Evolutionary conservation across 1,284 basidiomycete species (phyloP).

Genomic region (Ganoderma sp.): DNA sequence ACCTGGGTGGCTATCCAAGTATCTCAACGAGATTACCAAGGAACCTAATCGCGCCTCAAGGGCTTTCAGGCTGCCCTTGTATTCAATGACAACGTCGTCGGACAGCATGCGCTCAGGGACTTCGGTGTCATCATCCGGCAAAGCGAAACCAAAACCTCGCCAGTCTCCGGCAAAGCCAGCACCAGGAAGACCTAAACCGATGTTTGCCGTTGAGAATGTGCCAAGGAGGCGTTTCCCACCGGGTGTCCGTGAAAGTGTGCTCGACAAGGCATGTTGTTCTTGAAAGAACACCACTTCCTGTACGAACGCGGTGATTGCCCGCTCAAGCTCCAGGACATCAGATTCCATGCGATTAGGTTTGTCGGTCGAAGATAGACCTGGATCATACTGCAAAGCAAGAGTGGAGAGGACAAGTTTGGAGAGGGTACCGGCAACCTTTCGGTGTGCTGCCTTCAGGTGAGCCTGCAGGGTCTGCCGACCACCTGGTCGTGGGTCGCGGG

Average conservation of each 20-base stretch:
- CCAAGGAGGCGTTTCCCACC: slow-evolving; percentile 64
- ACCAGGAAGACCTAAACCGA: slow-evolving; percentile 77
- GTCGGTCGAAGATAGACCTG: slow-evolving; percentile 57
- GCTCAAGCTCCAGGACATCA: slow-evolving; percentile 80
- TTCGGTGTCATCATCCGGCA: slow-evolving; percentile 54
- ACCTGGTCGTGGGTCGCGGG: slow-evolving; percentile 50
- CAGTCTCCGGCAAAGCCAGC: slow-evolving; percentile 71
- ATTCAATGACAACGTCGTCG: slow-evolving; percentile 58
- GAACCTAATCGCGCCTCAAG: slow-evolving; percentile 47
- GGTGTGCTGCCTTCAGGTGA: slow-evolving; percentile 70
- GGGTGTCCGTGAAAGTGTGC: slow-evolving; percentile 38
- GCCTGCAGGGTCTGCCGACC: slow-evolving; percentile 57
- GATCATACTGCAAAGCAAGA: slow-evolving; percentile 78
- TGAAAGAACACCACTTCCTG: slow-evolving; percentile 70
- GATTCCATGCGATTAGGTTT: slow-evolving; percentile 75
- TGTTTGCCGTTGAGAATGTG: slow-evolving; percentile 61
- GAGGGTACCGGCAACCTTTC: slow-evolving; percentile 79
- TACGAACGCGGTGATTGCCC: slow-evolving; percentile 75
- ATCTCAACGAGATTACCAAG: slow-evolving; percentile 27
- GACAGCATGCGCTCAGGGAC: slow-evolving; percentile 56
- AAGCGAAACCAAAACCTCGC: slow-evolving; percentile 80
- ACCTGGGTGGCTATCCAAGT: slow-evolving; percentile 30
- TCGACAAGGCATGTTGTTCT: slow-evolving; percentile 43
- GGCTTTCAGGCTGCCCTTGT: slow-evolving; percentile 52
- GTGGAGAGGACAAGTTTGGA: slow-evolving; percentile 79